Evolutionary conservation across 495 filamentous ascomycete genomes (phyloP).

Genomic region (Geopyxis carbonaria): DNA sequence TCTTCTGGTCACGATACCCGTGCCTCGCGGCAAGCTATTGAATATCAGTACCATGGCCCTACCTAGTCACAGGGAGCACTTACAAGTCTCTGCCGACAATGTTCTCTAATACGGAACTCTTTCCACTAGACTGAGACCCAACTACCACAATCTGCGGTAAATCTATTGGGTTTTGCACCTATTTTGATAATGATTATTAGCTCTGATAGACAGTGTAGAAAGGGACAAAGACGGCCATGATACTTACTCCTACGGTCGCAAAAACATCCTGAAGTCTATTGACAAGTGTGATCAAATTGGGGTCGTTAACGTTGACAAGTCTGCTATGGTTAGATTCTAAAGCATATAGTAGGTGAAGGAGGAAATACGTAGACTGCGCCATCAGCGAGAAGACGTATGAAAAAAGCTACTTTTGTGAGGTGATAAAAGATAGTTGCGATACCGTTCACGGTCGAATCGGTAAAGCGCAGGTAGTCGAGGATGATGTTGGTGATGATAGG

Average conservation of each 20-base stretch:
- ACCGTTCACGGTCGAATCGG: too few species aligned
- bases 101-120: constrained; percentile 99
- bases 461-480: too few species aligned
- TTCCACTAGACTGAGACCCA: constrained; percentile 96
- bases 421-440: too few species aligned
- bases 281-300: constrained; percentile 74
- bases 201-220: neutral
- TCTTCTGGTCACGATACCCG: constrained; percentile 91
- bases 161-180: constrained; percentile 96
- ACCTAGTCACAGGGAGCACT: constrained; percentile 22
- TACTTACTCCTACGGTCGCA: constrained; percentile 84
- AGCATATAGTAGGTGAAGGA: neutral
- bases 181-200: too few species aligned
- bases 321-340: constrained; percentile 27
- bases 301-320: constrained; percentile 61
- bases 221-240: neutral
- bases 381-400: neutral
- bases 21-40: constrained; percentile 80
- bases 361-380: constrained; percentile 1
- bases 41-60: constrained; percentile 7
- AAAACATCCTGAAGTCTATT: constrained; percentile 99
- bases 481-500: too few species aligned
- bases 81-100: constrained; percentile 99
- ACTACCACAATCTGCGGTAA: constrained; percentile 97
- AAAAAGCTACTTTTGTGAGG: neutral